phyloP scores from a whole-genome alignment of 257 asterid genomes.

The Solanum medicagineum region DNA sequence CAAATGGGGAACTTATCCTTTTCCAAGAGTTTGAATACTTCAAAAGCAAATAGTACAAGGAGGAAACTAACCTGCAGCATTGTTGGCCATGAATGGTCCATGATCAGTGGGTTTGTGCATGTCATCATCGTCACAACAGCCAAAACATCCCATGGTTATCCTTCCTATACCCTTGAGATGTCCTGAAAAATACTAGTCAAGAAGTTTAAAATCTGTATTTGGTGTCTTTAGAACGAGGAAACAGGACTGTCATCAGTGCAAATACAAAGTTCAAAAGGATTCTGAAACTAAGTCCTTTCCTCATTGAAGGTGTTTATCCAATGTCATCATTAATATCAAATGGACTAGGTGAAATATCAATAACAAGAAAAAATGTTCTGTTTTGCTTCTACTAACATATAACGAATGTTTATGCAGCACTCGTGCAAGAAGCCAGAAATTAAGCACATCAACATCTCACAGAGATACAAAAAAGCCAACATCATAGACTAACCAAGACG shows the following conservation, averaged over 20 bases:
- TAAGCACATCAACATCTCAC: background rate
- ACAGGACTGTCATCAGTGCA: background rate
- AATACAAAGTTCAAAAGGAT: background rate
- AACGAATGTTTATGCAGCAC: background rate
- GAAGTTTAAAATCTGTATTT: background rate
- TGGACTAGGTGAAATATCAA: background rate
- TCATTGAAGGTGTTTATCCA: background rate
- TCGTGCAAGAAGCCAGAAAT: background rate
- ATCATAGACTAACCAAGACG: background rate
- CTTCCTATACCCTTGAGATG: background rate
- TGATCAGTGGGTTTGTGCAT: constrained; percentile 47
- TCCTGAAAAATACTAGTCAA: background rate
- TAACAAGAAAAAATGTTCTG: background rate
- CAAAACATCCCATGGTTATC: constrained; percentile 50
- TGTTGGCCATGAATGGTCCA: constrained; percentile 37
- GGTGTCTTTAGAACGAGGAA: background rate
- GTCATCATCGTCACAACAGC: constrained; percentile 54
- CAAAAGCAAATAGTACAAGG: background rate
- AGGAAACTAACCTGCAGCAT: constrained; percentile 37
- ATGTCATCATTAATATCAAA: background rate
- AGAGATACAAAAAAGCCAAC: background rate
- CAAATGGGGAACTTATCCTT: too few relatives aligned
- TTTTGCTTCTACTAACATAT: background rate
- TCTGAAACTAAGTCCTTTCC: background rate
- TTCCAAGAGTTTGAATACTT: background rate